Evolutionary conservation across 2,329 filamentous ascomycete genomes (phyloP).

Genomic region (Ampelomyces quisqualis): DNA sequence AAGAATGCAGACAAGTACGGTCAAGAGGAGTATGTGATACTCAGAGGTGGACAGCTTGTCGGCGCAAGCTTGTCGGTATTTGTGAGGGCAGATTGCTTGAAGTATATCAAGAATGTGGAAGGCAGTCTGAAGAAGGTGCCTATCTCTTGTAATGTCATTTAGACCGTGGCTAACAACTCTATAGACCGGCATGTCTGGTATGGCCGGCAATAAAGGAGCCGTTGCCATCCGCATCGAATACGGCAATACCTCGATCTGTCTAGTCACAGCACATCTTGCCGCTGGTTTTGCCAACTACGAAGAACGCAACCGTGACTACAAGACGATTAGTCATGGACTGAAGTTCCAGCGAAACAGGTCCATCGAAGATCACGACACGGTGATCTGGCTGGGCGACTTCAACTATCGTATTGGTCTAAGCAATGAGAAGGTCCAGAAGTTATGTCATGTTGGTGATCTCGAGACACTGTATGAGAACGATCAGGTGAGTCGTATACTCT

Average conservation of each 20-base stretch:
- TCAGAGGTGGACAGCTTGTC: slow-evolving; percentile 90
- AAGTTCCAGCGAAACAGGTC: slow-evolving; percentile 87
- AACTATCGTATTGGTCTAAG: slow-evolving; percentile 92
- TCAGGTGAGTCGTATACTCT: slow-evolving; percentile 57
- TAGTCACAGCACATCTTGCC: slow-evolving; percentile 93
- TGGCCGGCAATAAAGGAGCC: slow-evolving; percentile 97
- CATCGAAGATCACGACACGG: slow-evolving; percentile 87
- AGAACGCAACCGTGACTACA: slow-evolving; percentile 90
- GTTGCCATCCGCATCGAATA: slow-evolving; percentile 96
- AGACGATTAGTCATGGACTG: slow-evolving; percentile 81
- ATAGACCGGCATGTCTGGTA: slow-evolving; percentile 85
- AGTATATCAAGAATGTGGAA: slow-evolving; percentile 92
- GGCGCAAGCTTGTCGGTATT: slow-evolving; percentile 92
- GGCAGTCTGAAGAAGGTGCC: slow-evolving; percentile 83
- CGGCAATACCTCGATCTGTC: slow-evolving; percentile 87
- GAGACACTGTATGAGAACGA: slow-evolving; percentile 87
- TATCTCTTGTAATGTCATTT: neutral
- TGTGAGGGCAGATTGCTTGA: slow-evolving; percentile 74
- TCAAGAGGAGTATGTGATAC: slow-evolving; percentile 79
- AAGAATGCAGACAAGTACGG: slow-evolving; percentile 63
- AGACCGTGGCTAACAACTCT: slow-evolving; percentile 15
- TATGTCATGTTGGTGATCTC: slow-evolving; percentile 72
- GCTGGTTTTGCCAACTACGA: slow-evolving; percentile 97
- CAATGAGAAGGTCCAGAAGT: slow-evolving; percentile 72
- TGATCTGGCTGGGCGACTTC: slow-evolving; percentile 94